Conservation (phyloP, 345 rosid species). For the Hibiscus mutabilis region DNA sequence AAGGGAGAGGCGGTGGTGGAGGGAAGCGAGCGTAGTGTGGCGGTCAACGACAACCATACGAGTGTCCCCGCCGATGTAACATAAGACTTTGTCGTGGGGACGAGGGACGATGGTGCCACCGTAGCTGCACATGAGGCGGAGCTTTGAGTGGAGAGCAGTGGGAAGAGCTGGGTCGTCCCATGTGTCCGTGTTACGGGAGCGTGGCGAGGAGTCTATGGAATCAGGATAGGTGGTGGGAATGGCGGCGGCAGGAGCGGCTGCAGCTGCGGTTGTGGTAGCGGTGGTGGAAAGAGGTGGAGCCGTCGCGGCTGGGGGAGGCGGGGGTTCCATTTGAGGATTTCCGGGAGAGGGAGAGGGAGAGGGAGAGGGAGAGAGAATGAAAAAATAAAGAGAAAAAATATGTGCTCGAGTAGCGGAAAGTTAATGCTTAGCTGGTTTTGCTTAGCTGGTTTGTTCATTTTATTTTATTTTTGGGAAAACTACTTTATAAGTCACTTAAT, state of each 20-base stretch:
- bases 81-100: constrained; percentile 79
- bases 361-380: constrained; percentile 2
- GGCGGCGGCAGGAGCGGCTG: constrained; percentile 12
- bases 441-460: constrained; percentile 4
- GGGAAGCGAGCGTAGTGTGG: constrained; percentile 44
- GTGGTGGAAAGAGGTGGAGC: neutral
- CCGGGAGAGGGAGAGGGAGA: neutral
- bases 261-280: constrained; percentile 9
- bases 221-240: constrained; percentile 34
- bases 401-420: neutral
- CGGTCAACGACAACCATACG: constrained; percentile 89
- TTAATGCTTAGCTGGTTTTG: constrained; percentile 14
- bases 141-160: constrained; percentile 37
- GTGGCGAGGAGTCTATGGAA: constrained; percentile 67
- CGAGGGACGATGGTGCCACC: constrained; percentile 91
- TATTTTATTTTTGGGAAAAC: neutral
- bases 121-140: constrained; percentile 90
- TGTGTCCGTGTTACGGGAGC: constrained; percentile 72
- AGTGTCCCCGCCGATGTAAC: constrained; percentile 86
- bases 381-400: neutral
- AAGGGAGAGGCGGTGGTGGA: constrained; percentile 53
- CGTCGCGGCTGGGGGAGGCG: neutral
- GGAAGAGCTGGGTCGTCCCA: constrained; percentile 51
- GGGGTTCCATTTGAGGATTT: too few species aligned
- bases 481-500: too few species aligned